Base-by-base conservation (phyloP, 1,284 basidiomycete genomes). In the Sporisorium exsertum region DNA sequence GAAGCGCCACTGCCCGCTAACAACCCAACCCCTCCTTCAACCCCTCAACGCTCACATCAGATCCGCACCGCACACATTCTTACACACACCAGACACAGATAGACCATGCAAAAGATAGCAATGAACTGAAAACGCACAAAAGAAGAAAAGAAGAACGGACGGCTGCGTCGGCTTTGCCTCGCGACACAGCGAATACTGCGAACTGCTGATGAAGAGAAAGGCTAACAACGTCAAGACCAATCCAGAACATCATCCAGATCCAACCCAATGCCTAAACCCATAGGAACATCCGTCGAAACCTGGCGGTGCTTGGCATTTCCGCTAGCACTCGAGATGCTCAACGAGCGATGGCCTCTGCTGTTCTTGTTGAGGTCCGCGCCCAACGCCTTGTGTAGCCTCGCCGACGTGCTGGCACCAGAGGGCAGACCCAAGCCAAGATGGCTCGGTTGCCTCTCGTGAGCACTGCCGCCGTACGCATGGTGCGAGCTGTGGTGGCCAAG, bases 241-340 rank as follows among this genome's bases (percentile, higher is more conserved):
- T 77, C 70, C 27, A 77, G 45, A 29, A 77, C 72, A 62, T 78
- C 77, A 24, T 78, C 77, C 22, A 78, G 54, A 47, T 78, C 77
- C 37, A 76, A 33, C 2, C 76, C 76, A 42, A 78, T 66, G 1
- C 77, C 77, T 40, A 78, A 29, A 3, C 76, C 76, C 64, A 78
- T 64, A 2, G 72, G 72, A 26, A 68, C 58, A 9, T 74, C 75
- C 2, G 67, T 64, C 40, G 72, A 74, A 12, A 74, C 72, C 50
- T 72, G 72, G 15, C 68, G 46, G n/a, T 66, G 58, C 61, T 71
- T 77, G 15, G 42, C 61, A 29, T 49, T 56, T 15, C 58, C 62
- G 51, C 54, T 56, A n/a, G 53, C 40, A n/a, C 51, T 58, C 56
- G 70, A 69, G 42, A 60, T 53, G 29, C 56, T 63, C 24, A 58